Evolutionary conservation across 129 eudicot genomes (phyloP).

Genomic region (Logfia minima): DNA sequence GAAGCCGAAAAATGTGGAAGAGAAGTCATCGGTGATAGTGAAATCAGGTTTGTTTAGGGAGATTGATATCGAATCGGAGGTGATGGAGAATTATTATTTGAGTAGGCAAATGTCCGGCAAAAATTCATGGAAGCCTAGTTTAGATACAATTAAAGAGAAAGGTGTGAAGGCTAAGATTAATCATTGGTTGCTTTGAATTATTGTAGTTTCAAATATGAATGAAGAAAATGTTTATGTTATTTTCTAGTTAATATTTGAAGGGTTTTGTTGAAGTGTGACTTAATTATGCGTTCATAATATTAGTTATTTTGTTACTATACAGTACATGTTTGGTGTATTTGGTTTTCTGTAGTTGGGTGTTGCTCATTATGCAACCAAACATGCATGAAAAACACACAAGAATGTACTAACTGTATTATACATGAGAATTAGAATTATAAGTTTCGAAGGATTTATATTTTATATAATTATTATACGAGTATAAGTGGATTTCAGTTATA

Average conservation of each 20-base stretch:
- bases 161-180: constrained; percentile 41
- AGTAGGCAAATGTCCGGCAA: constrained; percentile 78
- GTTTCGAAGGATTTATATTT: too few species aligned
- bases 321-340: too few species aligned
- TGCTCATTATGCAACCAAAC: neutral
- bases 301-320: neutral
- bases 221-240: constrained; percentile 2
- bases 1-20: constrained; percentile 19
- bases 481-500: too few species aligned
- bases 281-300: neutral
- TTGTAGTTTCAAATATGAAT: constrained; percentile 5
- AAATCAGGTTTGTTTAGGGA: constrained; percentile 27
- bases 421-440: too few species aligned
- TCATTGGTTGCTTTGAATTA: constrained; percentile 53
- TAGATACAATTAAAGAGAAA: constrained; percentile 85
- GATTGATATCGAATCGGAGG: constrained; percentile 8
- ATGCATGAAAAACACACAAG: too few species aligned
- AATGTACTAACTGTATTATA: too few species aligned
- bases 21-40: neutral
- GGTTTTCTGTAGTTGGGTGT: neutral
- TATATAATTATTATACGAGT: too few species aligned
- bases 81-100: constrained; percentile 50
- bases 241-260: neutral
- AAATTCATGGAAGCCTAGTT: constrained; percentile 78
- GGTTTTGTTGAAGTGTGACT: too few species aligned